Evolutionary conservation across 2,329 filamentous ascomycete genomes (phyloP).

Genomic region (Penicillium nordicum): DNA sequence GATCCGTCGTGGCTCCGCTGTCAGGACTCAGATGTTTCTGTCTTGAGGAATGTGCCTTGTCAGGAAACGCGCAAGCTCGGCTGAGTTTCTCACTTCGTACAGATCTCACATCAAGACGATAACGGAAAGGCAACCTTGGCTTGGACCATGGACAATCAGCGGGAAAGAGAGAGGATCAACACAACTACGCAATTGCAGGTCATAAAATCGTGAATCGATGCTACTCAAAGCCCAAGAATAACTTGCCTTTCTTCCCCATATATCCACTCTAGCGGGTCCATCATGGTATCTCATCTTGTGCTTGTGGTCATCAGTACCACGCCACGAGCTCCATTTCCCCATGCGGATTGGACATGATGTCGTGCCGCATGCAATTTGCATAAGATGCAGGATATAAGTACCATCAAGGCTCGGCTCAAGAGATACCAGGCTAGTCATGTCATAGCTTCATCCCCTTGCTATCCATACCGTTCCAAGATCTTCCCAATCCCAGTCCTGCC

Average conservation of each 20-base stretch:
- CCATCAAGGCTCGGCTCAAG: neutral
- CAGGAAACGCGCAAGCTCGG: constrained; percentile 10
- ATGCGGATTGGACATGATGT: constrained; percentile 13
- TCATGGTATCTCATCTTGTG: neutral
- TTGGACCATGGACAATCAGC: neutral
- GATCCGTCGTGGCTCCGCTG: constrained; percentile 16
- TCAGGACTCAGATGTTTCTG: constrained; percentile 10
- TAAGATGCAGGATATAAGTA: constrained; percentile 13
- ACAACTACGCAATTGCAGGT: neutral
- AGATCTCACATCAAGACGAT: constrained; percentile 1
- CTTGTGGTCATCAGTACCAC: neutral
- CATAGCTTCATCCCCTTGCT: neutral
- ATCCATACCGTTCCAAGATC: neutral
- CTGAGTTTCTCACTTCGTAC: neutral
- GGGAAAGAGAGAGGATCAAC: constrained; percentile 14
- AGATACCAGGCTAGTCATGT: neutral
- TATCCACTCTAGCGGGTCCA: constrained; percentile 3
- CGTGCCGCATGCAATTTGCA: constrained; percentile 16
- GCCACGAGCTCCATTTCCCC: constrained; percentile 15
- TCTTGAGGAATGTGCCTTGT: constrained; percentile 16
- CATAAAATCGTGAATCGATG: neutral
- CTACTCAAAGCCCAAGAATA: neutral
- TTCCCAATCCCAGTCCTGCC: neutral
- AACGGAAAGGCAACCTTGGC: neutral
- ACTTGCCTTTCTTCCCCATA: neutral